A percentile compares a stretch with the other conserved stretches of the same genome.
These are phyloP conservation scores for Boletus vermiculosoides DNA, from an alignment of 768 basidiomycete species.

Conservation along the genomic window DNA sequence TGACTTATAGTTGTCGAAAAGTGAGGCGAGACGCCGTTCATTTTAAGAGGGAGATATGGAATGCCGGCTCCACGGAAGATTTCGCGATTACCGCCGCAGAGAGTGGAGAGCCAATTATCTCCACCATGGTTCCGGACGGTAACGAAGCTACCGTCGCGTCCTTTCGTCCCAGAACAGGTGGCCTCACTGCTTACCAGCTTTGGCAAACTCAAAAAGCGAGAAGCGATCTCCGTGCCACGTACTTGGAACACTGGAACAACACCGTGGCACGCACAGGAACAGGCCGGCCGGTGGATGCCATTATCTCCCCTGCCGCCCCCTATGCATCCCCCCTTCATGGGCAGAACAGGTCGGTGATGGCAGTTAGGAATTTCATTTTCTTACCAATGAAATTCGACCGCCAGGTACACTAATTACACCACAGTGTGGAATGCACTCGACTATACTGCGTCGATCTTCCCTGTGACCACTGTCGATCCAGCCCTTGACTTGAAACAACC, in stretches of 20 bases:
- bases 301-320: conserved; percentile 64
- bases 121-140: conserved; percentile 42
- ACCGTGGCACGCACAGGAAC: conserved; percentile 55
- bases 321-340: conserved; percentile 66
- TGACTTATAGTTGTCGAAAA: not conserved
- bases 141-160: conserved; percentile 19
- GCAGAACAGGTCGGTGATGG: conserved; percentile 42
- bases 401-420: conserved; percentile 53
- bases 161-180: conserved; percentile 29
- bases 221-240: conserved; percentile 49
- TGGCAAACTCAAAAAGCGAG: conserved; percentile 64
- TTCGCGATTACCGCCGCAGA: conserved; percentile 35
- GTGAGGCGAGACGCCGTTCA: not conserved
- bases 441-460: conserved; percentile 59
- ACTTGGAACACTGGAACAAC: conserved; percentile 62
- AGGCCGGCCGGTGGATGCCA: conserved; percentile 72
- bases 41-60: conserved; percentile 41
- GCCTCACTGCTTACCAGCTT: conserved; percentile 53
- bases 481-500: conserved; percentile 47
- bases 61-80: conserved; percentile 50
- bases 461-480: conserved; percentile 61
- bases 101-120: conserved; percentile 56
- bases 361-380: not conserved
- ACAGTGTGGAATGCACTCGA: conserved; percentile 69
- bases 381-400: not conserved